These are phyloP conservation scores for Phytophthora fragariae DNA, from an alignment of 352 stramenopile species.

Conservation along the genomic window DNA sequence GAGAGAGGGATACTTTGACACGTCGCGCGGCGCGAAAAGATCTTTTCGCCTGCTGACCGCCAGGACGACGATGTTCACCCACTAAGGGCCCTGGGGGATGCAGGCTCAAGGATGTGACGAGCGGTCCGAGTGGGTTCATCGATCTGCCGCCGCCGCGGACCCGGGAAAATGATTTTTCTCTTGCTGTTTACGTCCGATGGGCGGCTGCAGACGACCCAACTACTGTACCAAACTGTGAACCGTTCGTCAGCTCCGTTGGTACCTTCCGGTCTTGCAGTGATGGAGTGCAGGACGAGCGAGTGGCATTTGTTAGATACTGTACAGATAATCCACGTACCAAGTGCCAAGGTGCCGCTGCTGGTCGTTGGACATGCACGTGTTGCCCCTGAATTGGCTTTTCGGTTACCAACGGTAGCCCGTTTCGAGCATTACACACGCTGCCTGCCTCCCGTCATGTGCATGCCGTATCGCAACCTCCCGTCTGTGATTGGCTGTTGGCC, in stretches of 20 bases:
- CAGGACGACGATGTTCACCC: conserved; percentile 23
- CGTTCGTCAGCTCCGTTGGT: conserved; percentile 19
- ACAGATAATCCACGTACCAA: background rate
- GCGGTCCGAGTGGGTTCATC: conserved; percentile 19
- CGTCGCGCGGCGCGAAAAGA: conserved; percentile 26
- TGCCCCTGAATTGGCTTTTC: conserved; percentile 20
- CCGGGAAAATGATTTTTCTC: conserved; percentile 18
- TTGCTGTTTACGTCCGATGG: conserved; percentile 27
- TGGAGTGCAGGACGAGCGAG: no score
- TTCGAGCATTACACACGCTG: conserved; percentile 33
- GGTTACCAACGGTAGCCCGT: conserved; percentile 29
- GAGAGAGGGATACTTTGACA: conserved; percentile 7
- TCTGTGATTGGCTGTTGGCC: conserved; percentile 12
- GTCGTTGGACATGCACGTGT: no score
- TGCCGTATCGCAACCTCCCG: background rate
- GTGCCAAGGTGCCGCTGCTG: no score
- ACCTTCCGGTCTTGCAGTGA: background rate
- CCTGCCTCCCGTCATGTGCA: background rate
- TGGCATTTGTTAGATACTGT: background rate
- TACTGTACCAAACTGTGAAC: background rate
- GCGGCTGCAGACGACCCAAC: no score
- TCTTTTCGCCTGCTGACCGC: background rate
- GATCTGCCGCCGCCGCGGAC: conserved; percentile 4
- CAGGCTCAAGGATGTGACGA: conserved; percentile 14
- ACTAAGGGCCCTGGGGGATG: background rate